A percentile compares a stretch with the other conserved stretches of the same genome.
phyloP scores from a whole-genome alignment of 768 basidiomycete species.

The Mycena belliarum region DNA sequence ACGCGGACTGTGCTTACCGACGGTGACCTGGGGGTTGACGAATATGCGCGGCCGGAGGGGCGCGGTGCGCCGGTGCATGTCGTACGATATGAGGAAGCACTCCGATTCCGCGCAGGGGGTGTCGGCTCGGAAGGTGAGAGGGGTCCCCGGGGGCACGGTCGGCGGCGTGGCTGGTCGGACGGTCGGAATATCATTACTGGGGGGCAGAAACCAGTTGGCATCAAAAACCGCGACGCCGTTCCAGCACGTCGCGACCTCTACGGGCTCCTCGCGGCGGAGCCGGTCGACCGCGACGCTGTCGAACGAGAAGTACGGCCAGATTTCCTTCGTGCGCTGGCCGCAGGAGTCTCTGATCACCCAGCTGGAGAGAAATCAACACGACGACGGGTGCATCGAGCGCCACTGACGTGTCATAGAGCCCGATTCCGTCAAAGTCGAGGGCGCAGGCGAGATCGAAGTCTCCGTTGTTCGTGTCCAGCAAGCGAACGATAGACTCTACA shows the following conservation, averaged over 20 bases:
- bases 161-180: background rate
- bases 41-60: constrained; percentile 22
- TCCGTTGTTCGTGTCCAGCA: constrained; percentile 21
- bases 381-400: constrained; percentile 41
- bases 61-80: constrained; percentile 25
- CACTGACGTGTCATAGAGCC: constrained; percentile 56
- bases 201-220: constrained; percentile 19
- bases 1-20: constrained; percentile 10
- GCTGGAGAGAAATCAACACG: background rate
- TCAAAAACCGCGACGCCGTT: constrained; percentile 80
- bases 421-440: constrained; percentile 50
- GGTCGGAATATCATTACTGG: background rate
- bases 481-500: constrained; percentile 67
- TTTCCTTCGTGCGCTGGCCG: constrained; percentile 57
- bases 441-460: constrained; percentile 81
- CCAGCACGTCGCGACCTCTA: constrained; percentile 85
- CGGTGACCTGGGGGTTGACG: constrained; percentile 20
- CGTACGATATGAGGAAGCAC: constrained; percentile 23
- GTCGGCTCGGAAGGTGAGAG: constrained; percentile 22
- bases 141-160: constrained; percentile 8
- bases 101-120: constrained; percentile 22
- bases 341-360: constrained; percentile 26
- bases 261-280: constrained; percentile 45
- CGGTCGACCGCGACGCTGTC: constrained; percentile 69
- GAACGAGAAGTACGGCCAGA: constrained; percentile 69